Evolutionary conservation across 164 flowering plant species (phyloP).

Genomic region (Piper betle): DNA sequence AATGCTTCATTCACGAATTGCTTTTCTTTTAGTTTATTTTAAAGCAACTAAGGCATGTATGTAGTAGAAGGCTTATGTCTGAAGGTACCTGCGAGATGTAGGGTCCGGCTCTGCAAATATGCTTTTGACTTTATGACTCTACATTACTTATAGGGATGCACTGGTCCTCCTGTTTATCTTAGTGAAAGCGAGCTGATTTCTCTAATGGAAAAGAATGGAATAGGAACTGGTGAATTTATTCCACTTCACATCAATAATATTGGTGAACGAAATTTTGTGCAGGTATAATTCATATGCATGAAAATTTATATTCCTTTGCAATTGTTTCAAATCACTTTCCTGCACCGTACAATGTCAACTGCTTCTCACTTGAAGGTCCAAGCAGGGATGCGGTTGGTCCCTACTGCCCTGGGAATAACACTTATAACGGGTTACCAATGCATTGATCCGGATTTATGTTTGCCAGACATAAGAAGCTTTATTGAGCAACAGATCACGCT

Average conservation of each 20-base stretch:
- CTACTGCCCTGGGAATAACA: conserved; percentile 75
- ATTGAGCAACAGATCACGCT: conserved; percentile 92
- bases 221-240: conserved; percentile 98
- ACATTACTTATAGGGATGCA: conserved; percentile 38
- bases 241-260: conserved; percentile 93
- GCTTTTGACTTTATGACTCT: too few species aligned
- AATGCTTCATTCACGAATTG: not conserved
- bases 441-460: conserved; percentile 91
- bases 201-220: conserved; percentile 92
- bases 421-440: conserved; percentile 82
- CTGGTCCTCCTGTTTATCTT: conserved; percentile 82
- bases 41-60: too few species aligned
- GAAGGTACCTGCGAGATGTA: too few species aligned
- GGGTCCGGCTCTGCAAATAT: too few species aligned
- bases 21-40: not conserved
- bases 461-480: conserved; percentile 93
- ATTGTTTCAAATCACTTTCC: too few species aligned
- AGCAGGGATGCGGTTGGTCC: conserved; percentile 79
- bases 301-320: not conserved
- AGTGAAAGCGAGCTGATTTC: conserved; percentile 95
- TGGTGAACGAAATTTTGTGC: conserved; percentile 89
- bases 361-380: conserved; percentile 47
- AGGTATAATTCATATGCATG: conserved; percentile 32
- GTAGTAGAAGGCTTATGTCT: too few species aligned
- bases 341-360: not conserved